Conservation (phyloP, 345 rosid species). For the Syzygium aqueum region DNA sequence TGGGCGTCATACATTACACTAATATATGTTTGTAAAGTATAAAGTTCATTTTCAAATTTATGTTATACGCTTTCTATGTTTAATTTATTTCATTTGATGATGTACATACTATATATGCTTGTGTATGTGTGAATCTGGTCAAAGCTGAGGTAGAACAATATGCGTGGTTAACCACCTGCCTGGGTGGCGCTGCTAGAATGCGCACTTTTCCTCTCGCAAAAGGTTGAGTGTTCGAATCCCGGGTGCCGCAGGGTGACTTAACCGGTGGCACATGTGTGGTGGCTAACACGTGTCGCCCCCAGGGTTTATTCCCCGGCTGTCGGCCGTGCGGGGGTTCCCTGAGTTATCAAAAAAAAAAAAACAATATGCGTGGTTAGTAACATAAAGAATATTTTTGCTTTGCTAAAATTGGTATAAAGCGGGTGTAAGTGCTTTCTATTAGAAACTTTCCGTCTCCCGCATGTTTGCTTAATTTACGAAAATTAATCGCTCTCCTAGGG, state of each 20-base stretch:
- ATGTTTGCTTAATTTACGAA: neutral
- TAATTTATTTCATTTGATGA: neutral
- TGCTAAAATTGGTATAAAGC: neutral
- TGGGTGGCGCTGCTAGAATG: too few relatives aligned
- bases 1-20: neutral
- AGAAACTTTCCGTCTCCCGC: neutral
- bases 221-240: too few relatives aligned
- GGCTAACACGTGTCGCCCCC: too few relatives aligned
- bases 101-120: too few relatives aligned
- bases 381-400: neutral
- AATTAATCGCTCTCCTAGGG: neutral
- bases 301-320: too few relatives aligned
- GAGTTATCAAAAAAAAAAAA: too few relatives aligned
- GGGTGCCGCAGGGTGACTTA: too few relatives aligned
- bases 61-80: neutral
- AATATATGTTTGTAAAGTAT: neutral
- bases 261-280: too few relatives aligned
- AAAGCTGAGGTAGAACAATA: neutral
- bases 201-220: too few relatives aligned
- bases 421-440: neutral
- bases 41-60: neutral
- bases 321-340: too few relatives aligned
- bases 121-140: neutral
- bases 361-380: neutral
- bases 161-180: fast-evolving